phyloP scores from a whole-genome alignment of 2,329 filamentous ascomycete genomes.

The Fusarium odoratissimum region DNA sequence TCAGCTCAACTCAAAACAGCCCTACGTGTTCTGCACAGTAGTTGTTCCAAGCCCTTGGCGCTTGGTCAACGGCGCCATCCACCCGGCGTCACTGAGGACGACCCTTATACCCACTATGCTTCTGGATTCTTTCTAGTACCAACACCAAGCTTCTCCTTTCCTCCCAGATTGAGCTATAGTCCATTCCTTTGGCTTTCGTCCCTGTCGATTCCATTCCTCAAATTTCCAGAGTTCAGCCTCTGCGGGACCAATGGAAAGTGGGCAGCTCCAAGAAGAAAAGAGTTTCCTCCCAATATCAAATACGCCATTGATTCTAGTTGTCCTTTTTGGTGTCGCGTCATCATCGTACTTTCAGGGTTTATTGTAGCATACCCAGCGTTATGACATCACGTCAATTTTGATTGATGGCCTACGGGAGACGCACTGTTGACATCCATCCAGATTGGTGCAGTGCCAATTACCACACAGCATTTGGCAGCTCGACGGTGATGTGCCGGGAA shows the following conservation, averaged over 20 bases:
- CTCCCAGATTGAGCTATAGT: slow-evolving; percentile 21
- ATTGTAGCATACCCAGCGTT: background rate
- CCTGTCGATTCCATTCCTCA: slow-evolving; percentile 36
- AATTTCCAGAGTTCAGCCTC: background rate
- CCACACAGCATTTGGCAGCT: slow-evolving; percentile 3
- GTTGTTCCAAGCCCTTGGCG: slow-evolving; percentile 18
- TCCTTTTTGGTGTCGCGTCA: background rate
- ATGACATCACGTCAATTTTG: slow-evolving; percentile 20
- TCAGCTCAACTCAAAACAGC: slow-evolving; percentile 1
- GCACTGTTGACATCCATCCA: slow-evolving; percentile 11
- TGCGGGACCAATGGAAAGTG: background rate
- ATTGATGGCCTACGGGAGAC: slow-evolving; percentile 3
- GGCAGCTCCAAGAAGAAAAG: background rate
- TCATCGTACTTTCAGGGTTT: slow-evolving; percentile 6
- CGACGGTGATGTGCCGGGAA: slow-evolving; percentile 24
- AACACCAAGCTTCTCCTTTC: slow-evolving; percentile 11
- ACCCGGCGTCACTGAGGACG: slow-evolving; percentile 12
- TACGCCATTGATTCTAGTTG: background rate
- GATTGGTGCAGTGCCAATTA: background rate
- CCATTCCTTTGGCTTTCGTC: slow-evolving; percentile 13
- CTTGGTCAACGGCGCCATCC: slow-evolving; percentile 29
- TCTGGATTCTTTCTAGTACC: slow-evolving; percentile 33
- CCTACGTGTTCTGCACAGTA: slow-evolving; percentile 7
- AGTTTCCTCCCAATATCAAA: background rate
- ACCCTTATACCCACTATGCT: slow-evolving; percentile 27